Percentiles rank a stretch among this genome's conserved stretches.
These are phyloP conservation scores for Arthrobotrys entomopaga DNA, from an alignment of 2,329 filamentous ascomycete genomes.

Conservation along the genomic window DNA sequence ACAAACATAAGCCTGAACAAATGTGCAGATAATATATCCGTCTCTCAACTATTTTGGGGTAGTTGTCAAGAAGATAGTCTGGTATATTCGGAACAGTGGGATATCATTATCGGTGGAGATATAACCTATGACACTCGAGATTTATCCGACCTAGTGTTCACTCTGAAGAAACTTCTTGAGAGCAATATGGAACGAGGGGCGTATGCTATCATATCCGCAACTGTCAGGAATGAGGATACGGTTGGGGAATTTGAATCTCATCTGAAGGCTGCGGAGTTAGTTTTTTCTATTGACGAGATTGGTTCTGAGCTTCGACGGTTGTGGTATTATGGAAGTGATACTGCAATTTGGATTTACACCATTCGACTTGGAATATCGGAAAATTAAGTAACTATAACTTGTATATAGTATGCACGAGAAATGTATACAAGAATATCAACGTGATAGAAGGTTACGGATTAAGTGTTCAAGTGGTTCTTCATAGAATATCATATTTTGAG, in stretches of 20 bases:
- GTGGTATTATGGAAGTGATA: constrained; percentile 48
- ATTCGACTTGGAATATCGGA: constrained; percentile 7
- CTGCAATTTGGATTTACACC: constrained; percentile 38
- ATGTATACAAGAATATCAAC: not conserved
- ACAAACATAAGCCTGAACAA: constrained; percentile 76
- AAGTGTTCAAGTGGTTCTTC: constrained; percentile 16
- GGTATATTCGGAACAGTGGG: constrained; percentile 65
- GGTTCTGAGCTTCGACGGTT: constrained; percentile 2
- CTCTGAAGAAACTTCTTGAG: constrained; percentile 71
- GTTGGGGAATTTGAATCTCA: constrained; percentile 69
- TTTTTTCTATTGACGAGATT: constrained; percentile 6
- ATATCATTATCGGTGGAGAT: constrained; percentile 79
- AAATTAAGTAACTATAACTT: not conserved
- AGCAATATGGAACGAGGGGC: constrained; percentile 66
- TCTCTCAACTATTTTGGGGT: constrained; percentile 40
- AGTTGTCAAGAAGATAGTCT: constrained; percentile 59
- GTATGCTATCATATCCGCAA: constrained; percentile 74
- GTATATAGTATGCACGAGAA: constrained; percentile 2
- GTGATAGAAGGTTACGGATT: constrained; percentile 3
- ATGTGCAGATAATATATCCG: constrained; percentile 12
- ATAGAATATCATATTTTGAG: constrained; percentile 27
- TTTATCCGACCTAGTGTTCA: constrained; percentile 73
- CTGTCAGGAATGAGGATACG: constrained; percentile 76
- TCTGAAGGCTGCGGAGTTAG: constrained; percentile 3
- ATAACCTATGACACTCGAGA: constrained; percentile 77